phyloP scores from a whole-genome alignment of 2,329 filamentous ascomycete genomes.

The Sporothrix mexicana region DNA sequence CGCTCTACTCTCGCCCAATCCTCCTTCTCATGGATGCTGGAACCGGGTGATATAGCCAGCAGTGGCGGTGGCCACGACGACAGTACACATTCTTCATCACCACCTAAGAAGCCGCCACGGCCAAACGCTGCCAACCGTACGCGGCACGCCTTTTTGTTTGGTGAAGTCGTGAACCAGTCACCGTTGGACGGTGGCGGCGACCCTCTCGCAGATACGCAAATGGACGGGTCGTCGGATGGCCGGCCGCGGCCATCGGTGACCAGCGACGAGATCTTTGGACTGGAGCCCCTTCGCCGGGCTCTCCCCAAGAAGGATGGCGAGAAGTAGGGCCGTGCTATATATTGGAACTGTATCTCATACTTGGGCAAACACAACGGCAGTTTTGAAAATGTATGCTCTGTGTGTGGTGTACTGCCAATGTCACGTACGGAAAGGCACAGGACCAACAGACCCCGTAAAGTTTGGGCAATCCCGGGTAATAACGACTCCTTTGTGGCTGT shows the following conservation, averaged over 20 bases:
- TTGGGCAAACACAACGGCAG: too few relatives aligned
- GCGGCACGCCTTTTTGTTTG: conserved; percentile 65
- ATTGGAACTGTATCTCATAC: too few relatives aligned
- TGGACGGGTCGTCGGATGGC: conserved; percentile 37
- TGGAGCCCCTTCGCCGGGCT: conserved; percentile 55
- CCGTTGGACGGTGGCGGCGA: conserved; percentile 43
- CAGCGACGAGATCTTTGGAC: conserved; percentile 60
- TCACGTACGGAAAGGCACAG: neutral
- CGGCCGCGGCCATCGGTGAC: conserved; percentile 44
- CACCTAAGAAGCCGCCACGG: conserved; percentile 37
- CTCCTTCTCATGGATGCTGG: conserved; percentile 81
- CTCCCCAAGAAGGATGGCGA: conserved; percentile 22
- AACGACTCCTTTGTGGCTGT: neutral
- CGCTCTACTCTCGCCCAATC: conserved; percentile 73
- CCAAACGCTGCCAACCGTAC: conserved; percentile 53
- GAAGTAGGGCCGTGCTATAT: neutral
- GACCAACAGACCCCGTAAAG: conserved; percentile 6
- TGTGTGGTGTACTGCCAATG: too few relatives aligned
- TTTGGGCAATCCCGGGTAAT: neutral
- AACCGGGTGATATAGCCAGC: conserved; percentile 56
- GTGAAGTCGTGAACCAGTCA: conserved; percentile 51
- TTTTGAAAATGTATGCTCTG: too few relatives aligned
- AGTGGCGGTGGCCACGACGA: neutral
- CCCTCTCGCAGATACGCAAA: conserved; percentile 41
- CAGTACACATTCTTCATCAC: neutral